Percentiles rank a stretch among this genome's conserved stretches.
Evolutionary conservation across 2,329 filamentous ascomycete genomes (phyloP).

Genomic region (Xylaria sp.): DNA sequence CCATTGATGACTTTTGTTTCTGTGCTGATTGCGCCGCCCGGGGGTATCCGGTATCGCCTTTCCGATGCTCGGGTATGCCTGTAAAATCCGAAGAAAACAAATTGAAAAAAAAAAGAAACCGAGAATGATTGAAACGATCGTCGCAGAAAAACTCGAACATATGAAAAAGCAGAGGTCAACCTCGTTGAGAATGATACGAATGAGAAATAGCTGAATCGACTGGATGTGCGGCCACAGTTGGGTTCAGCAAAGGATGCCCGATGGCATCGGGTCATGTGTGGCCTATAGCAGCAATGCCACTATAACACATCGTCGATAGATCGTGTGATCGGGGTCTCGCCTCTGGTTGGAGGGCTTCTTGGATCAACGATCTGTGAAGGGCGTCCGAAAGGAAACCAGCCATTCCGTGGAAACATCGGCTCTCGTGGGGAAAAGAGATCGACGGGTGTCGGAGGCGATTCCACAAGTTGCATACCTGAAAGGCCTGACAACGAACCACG

Average conservation of each 20-base stretch:
- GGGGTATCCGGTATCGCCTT: constrained; percentile 29
- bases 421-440: constrained; percentile 51
- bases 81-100: background rate
- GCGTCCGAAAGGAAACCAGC: constrained; percentile 47
- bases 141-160: constrained; percentile 16
- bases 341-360: constrained; percentile 67
- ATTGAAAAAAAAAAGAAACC: constrained; percentile 21
- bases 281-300: constrained; percentile 16
- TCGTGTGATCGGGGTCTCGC: constrained; percentile 67
- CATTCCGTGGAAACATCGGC: constrained; percentile 49
- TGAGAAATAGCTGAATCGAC: background rate
- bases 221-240: background rate
- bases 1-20: constrained; percentile 16
- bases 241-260: background rate
- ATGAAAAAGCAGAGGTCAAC: constrained; percentile 12
- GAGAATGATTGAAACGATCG: constrained; percentile 20
- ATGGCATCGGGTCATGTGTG: background rate
- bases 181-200: constrained; percentile 1
- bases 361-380: constrained; percentile 57
- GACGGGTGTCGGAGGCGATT: constrained; percentile 47
- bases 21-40: constrained; percentile 24
- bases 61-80: constrained; percentile 25
- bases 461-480: constrained; percentile 48
- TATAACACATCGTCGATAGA: constrained; percentile 75
- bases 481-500: constrained; percentile 42